Percentiles rank a stretch among this genome's conserved stretches.
These are phyloP conservation scores for Oryza rufipogon DNA, from an alignment of 176 grass and related monocot species.

Conservation along the genomic window DNA sequence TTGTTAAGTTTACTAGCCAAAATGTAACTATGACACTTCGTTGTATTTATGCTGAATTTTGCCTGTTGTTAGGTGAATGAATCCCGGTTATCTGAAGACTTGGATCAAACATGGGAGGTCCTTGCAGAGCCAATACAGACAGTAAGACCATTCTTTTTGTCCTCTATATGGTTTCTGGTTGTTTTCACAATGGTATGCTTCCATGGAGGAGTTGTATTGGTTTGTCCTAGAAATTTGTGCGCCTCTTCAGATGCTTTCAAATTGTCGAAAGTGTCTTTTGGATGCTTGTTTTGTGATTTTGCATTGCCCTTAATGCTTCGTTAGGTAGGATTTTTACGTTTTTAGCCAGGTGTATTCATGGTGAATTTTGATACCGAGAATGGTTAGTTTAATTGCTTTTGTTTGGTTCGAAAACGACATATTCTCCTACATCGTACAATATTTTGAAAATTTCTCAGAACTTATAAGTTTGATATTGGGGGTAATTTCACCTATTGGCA, in stretches of 20 bases:
- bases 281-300: constrained; percentile 7
- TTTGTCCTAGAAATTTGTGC: background rate
- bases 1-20: background rate
- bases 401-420: background rate
- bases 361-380: background rate
- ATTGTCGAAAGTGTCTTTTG: constrained; percentile 3
- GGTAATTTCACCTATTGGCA: background rate
- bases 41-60: constrained; percentile 17
- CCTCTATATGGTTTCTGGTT: constrained; percentile 21
- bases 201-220: background rate
- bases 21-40: background rate
- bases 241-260: constrained; percentile 18
- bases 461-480: background rate
- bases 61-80: constrained; percentile 65
- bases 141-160: constrained; percentile 41
- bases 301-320: background rate
- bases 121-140: constrained; percentile 95
- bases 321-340: background rate
- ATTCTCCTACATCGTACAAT: background rate
- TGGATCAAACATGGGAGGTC: constrained; percentile 93
- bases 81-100: constrained; percentile 66
- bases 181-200: constrained; percentile 2
- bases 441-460: background rate
- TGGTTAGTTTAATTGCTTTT: background rate
- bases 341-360: background rate